Conservation (phyloP, 176 grass and related monocot genomes). For the Zizania latifolia region DNA sequence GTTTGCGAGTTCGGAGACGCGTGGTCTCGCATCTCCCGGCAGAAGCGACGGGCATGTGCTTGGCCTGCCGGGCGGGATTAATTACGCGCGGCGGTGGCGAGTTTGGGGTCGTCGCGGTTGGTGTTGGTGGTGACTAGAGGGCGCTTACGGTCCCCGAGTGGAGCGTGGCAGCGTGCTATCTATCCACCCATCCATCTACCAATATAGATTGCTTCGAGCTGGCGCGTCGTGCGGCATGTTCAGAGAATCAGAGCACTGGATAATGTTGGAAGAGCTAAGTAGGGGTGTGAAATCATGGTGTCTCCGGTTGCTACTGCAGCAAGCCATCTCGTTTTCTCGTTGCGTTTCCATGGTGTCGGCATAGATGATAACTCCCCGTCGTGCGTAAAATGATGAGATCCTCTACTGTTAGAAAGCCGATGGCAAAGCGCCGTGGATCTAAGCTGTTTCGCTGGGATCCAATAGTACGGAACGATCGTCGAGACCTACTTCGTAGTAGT, state of each 20-base stretch:
- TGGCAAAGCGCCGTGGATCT: no score
- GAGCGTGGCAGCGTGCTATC: constrained; percentile 5
- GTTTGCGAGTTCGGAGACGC: no score
- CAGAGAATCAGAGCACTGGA: no score
- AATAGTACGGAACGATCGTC: no score
- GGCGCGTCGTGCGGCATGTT: neutral
- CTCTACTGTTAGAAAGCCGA: no score
- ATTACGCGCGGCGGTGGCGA: neutral
- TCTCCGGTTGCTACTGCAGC: neutral
- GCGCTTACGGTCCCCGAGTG: neutral
- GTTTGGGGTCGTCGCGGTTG: neutral
- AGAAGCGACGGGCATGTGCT: neutral
- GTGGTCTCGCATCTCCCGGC: constrained; percentile 31
- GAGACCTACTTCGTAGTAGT: no score
- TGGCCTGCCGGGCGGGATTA: neutral
- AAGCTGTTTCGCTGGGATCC: no score
- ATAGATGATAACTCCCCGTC: no score
- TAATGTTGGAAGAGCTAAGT: neutral
- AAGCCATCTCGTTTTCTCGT: neutral
- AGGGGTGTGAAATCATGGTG: neutral
- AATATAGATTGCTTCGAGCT: constrained; percentile 14
- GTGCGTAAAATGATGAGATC: no score
- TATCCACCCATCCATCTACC: no score
- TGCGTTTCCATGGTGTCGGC: neutral
- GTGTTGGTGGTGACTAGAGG: neutral